Evolutionary conservation across 495 filamentous ascomycete species (phyloP), one percentile per base, ranked within the genome.

Genomic region (Thermothielavioides terrestris): DNA sequence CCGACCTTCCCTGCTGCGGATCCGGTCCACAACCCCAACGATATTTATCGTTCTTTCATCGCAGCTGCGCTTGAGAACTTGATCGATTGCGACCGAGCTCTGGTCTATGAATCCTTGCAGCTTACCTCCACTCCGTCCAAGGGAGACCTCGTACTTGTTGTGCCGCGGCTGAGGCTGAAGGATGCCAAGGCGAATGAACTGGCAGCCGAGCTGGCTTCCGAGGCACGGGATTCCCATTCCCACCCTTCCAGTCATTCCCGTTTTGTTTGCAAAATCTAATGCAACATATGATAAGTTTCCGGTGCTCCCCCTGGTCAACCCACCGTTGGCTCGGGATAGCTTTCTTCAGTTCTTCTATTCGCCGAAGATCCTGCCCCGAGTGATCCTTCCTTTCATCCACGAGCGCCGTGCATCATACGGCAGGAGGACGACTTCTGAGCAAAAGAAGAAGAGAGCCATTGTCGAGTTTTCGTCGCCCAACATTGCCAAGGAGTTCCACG

Each of bases 81-180:
- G 2, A 3, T 43, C 1, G 26, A 31, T 21, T 43, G 41, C 41
- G 26, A 43, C 17, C 41, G 41, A 6, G 15, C 6, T 1, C 18
- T 43, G 26, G 7, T 43, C 23, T 30, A 43, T 10, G 41, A 43
- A 14, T 30, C 41, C 14, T n/a, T 43, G 17, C 41, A 43, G 26
- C 25, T 15, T 2, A 18, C 26, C 8, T 20, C 26, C 26, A 43
- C 26, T 12, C 26, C 26, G n/a, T 31, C 26, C 46, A 92, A 94
- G 75, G 90, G 90, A 49, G 90, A 95, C 62, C 69, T 96, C 55
- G 73, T 83, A 38, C 70, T 95, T 25, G 80, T 90, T 41, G 82
- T 86, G 31, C 83, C 90, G 7, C 76, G 89, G n/a, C 71, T 95
- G 47, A 76, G 85, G 46, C 72, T 94, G 48, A 91, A 91, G 68